Percentiles rank a stretch among this genome's conserved stretches.
Evolutionary conservation across 306 rosid species (phyloP).

Genomic region (Vigna trinervia): DNA sequence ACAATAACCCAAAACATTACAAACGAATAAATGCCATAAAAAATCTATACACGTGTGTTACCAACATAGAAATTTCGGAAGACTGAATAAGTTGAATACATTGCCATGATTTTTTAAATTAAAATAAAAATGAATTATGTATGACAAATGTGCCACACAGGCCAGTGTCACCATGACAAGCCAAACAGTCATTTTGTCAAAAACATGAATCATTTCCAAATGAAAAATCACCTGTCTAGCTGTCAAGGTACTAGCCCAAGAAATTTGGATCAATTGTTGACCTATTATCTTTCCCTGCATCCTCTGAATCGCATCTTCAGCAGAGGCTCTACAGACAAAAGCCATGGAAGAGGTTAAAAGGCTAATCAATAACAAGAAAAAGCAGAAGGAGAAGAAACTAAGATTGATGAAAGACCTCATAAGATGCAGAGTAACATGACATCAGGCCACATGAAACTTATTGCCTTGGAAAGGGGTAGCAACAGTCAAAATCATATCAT

Average conservation of each 20-base stretch:
- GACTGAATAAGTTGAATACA: neutral
- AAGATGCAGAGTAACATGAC: constrained; percentile 47
- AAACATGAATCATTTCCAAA: constrained; percentile 17
- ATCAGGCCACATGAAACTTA: constrained; percentile 47
- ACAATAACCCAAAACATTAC: neutral
- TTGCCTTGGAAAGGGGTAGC: constrained; percentile 40
- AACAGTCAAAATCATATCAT: constrained; percentile 42
- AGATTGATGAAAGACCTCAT: constrained; percentile 46
- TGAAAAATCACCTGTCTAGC: constrained; percentile 76
- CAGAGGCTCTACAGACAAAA: constrained; percentile 65
- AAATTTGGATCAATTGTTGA: constrained; percentile 76
- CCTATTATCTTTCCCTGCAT: constrained; percentile 91
- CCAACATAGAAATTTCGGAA: neutral
- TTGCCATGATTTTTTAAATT: neutral
- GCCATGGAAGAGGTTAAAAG: constrained; percentile 34
- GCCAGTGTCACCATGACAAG: constrained; percentile 10
- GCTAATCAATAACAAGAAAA: constrained; percentile 20
- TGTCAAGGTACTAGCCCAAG: constrained; percentile 81
- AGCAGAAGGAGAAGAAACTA: constrained; percentile 36
- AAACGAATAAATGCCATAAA: constrained; percentile 13
- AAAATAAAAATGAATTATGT: constrained; percentile 33
- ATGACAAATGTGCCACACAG: neutral
- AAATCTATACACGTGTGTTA: neutral
- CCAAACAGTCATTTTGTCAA: constrained; percentile 11
- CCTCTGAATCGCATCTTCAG: constrained; percentile 88